A percentile compares a stretch with the other conserved stretches of the same genome.
Conservation (phyloP, 2,329 filamentous ascomycete genomes). For the Phaeosphaeria sp. region DNA sequence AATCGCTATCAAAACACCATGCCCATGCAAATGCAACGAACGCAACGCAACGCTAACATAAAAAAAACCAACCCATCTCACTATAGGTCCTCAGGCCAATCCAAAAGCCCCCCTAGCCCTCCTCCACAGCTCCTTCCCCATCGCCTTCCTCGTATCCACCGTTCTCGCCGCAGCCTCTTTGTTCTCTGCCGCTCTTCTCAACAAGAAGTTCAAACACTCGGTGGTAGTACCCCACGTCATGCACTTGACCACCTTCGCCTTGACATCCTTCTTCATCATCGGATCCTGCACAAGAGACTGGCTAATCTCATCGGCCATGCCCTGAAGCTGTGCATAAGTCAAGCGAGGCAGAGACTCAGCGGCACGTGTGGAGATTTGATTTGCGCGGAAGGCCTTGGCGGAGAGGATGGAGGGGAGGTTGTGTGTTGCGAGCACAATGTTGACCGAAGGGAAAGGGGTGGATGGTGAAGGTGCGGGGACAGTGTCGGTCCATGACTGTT, state of each 20-base stretch:
- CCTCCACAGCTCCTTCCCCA: conserved; percentile 58
- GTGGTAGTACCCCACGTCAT: conserved; percentile 63
- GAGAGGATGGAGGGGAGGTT: conserved; percentile 73
- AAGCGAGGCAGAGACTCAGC: conserved; percentile 40
- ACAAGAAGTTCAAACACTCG: conserved; percentile 81
- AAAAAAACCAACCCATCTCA: neutral
- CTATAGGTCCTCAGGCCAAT: conserved; percentile 15
- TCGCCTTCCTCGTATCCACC: conserved; percentile 57
- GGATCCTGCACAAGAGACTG: conserved; percentile 58
- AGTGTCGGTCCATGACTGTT: conserved; percentile 64
- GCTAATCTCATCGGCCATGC: conserved; percentile 94
- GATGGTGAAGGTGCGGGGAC: conserved; percentile 52
- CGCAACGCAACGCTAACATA: neutral
- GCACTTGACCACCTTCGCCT: conserved; percentile 60
- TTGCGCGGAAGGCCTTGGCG: conserved; percentile 57
- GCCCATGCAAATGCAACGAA: neutral
- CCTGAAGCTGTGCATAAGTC: conserved; percentile 81
- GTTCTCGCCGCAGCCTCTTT: conserved; percentile 66
- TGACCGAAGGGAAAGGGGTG: conserved; percentile 51
- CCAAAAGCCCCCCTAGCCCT: conserved; percentile 37
- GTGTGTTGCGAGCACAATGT: conserved; percentile 81
- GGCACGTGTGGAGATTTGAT: conserved; percentile 39
- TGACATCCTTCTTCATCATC: conserved; percentile 44
- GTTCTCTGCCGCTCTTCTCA: conserved; percentile 65
- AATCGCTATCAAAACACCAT: neutral